phyloP scores from a whole-genome alignment of 2,329 filamentous ascomycete species.

The Sporothrix globosa region DNA sequence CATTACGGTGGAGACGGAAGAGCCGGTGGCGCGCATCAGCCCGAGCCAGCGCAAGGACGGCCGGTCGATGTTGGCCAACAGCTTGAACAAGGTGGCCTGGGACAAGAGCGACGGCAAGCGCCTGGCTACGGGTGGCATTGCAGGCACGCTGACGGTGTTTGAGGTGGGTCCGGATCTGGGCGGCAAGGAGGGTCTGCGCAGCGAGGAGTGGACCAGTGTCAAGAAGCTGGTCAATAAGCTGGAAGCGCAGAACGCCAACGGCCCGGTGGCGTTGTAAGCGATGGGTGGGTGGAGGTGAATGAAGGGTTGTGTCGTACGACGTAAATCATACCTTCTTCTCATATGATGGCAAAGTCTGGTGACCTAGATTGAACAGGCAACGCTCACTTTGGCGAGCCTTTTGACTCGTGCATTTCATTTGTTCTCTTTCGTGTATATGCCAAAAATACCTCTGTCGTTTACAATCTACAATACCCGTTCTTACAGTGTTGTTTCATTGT shows the following conservation, averaged over 20 bases:
- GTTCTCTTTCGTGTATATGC: slow-evolving; percentile 11
- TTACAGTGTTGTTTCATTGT: neutral
- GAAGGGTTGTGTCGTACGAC: too few relatives aligned
- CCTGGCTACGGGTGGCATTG: slow-evolving; percentile 87
- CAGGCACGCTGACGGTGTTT: slow-evolving; percentile 88
- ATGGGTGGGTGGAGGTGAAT: neutral
- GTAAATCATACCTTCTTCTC: neutral
- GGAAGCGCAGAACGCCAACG: slow-evolving; percentile 62
- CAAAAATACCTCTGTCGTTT: slow-evolving; percentile 23
- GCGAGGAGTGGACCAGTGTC: slow-evolving; percentile 90
- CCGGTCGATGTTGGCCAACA: slow-evolving; percentile 74
- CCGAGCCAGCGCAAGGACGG: slow-evolving; percentile 69
- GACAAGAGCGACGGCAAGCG: slow-evolving; percentile 85
- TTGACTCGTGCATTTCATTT: neutral
- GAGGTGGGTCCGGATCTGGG: slow-evolving; percentile 83
- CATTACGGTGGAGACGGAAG: slow-evolving; percentile 86
- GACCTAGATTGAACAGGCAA: slow-evolving; percentile 23
- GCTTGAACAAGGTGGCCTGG: slow-evolving; percentile 93
- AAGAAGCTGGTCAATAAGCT: slow-evolving; percentile 84
- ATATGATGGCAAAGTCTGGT: neutral
- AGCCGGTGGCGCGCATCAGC: slow-evolving; percentile 79
- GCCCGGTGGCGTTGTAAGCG: slow-evolving; percentile 36
- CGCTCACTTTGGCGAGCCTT: slow-evolving; percentile 15
- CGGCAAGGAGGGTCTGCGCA: slow-evolving; percentile 78
- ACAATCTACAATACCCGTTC: slow-evolving; percentile 30